Conservation (phyloP, 768 basidiomycete species). For the Auricularia sp. region DNA sequence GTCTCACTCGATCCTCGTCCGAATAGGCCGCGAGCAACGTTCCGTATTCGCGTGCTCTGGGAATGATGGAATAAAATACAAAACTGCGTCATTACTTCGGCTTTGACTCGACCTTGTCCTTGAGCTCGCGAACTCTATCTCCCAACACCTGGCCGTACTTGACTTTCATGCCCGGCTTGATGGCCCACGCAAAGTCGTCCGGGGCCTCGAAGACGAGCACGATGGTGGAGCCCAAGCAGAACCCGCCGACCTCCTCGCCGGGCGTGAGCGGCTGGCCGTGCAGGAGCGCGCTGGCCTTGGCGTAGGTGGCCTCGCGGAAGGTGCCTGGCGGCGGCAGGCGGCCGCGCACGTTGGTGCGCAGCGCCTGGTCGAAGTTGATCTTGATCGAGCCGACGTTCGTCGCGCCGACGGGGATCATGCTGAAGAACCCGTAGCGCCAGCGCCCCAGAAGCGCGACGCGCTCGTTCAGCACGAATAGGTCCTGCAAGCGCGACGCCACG, state of each 20-base stretch:
- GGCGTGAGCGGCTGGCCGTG: conserved; percentile 78
- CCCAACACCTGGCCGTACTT: not conserved
- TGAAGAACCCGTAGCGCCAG: conserved; percentile 93
- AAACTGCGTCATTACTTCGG: not conserved
- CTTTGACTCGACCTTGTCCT: not conserved
- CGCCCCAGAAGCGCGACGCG: conserved; percentile 89
- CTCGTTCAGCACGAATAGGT: conserved; percentile 96
- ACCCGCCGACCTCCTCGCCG: conserved; percentile 97
- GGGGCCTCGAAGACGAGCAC: conserved; percentile 97
- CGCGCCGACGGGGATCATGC: conserved; percentile 88
- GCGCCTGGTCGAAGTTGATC: conserved; percentile 88
- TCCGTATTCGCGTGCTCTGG: too few relatives aligned
- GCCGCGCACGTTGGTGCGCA: conserved; percentile 82
- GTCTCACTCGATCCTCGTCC: too few relatives aligned
- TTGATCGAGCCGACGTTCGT: conserved; percentile 97
- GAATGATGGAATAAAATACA: not conserved
- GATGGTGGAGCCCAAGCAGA: conserved; percentile 89
- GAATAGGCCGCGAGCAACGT: too few relatives aligned
- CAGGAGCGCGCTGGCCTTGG: conserved; percentile 67
- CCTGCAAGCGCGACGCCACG: conserved; percentile 83
- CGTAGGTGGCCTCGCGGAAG: conserved; percentile 87
- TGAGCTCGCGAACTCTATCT: not conserved
- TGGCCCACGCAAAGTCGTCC: conserved; percentile 61
- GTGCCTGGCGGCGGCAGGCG: conserved; percentile 62
- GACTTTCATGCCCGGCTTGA: conserved; percentile 72